phyloP scores from a whole-genome alignment of 768 basidiomycete genomes.

The Tulasnella sp. region DNA sequence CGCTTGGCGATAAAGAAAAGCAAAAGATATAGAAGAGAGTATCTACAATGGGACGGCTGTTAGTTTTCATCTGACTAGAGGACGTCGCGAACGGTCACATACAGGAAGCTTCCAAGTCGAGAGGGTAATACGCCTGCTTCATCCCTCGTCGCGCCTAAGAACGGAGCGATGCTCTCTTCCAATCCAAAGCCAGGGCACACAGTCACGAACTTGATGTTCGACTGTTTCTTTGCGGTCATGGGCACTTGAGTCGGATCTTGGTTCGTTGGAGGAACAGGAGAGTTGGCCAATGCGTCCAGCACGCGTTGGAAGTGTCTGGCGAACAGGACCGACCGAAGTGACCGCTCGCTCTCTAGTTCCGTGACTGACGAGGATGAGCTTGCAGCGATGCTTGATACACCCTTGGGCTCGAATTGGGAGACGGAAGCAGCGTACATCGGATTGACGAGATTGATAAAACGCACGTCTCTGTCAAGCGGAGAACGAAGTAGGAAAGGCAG shows the following conservation, averaged over 20 bases:
- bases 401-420: slow-evolving; percentile 35
- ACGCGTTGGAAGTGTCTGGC: slow-evolving; percentile 78
- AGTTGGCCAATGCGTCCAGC: slow-evolving; percentile 65
- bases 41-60: slow-evolving; percentile 32
- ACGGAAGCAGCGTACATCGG: slow-evolving; percentile 83
- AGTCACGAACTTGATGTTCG: slow-evolving; percentile 65
- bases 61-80: background rate
- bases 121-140: slow-evolving; percentile 31
- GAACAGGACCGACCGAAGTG: slow-evolving; percentile 50
- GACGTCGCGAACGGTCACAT: slow-evolving; percentile 19
- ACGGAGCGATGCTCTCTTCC: slow-evolving; percentile 53
- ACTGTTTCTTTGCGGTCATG: slow-evolving; percentile 36
- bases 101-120: slow-evolving; percentile 45
- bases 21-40: slow-evolving; percentile 57
- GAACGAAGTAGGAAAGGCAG: slow-evolving; percentile 73
- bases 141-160: slow-evolving; percentile 27
- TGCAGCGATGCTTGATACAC: slow-evolving; percentile 28
- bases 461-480: slow-evolving; percentile 81
- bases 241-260: slow-evolving; percentile 28
- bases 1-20: slow-evolving; percentile 64
- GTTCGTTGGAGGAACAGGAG: slow-evolving; percentile 43
- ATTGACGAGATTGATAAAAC: slow-evolving; percentile 79
- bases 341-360: slow-evolving; percentile 50
- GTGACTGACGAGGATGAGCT: slow-evolving; percentile 18
- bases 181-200: slow-evolving; percentile 74